phyloP scores from a whole-genome alignment of 2,329 filamentous ascomycete genomes.

The Acarospora socialis region DNA sequence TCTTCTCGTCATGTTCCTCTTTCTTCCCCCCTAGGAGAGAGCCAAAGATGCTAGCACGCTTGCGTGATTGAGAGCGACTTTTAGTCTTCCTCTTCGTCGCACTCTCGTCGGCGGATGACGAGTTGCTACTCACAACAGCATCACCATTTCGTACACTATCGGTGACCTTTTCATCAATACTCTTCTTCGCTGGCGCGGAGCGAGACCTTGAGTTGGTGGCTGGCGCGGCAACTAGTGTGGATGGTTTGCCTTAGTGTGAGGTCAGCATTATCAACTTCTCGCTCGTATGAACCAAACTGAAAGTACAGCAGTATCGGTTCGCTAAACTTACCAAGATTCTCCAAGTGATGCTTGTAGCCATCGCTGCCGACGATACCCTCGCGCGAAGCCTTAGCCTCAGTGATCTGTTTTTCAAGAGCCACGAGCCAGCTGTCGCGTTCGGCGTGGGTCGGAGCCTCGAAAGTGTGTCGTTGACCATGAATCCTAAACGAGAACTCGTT shows the following conservation, averaged over 20 bases:
- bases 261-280: conserved; percentile 13
- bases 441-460: conserved; percentile 60
- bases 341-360: conserved; percentile 73
- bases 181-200: conserved; percentile 18
- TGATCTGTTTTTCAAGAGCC: conserved; percentile 66
- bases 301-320: conserved; percentile 33
- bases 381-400: conserved; percentile 71
- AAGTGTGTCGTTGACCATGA: conserved; percentile 80
- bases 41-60: conserved; percentile 45
- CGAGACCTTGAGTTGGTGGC: conserved; percentile 17
- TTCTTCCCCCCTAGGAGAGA: conserved; percentile 49
- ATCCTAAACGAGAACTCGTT: conserved; percentile 77
- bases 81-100: conserved; percentile 38
- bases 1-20: conserved; percentile 30
- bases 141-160: conserved; percentile 27
- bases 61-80: conserved; percentile 47
- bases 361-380: conserved; percentile 62
- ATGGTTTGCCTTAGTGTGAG: conserved; percentile 27
- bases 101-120: conserved; percentile 32
- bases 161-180: conserved; percentile 24
- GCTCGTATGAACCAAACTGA: conserved; percentile 23
- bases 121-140: conserved; percentile 24
- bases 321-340: conserved; percentile 47
- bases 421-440: conserved; percentile 90
- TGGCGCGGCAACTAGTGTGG: conserved; percentile 21